Conservation (phyloP, 257 asterid species). For the Fraxinus americana region DNA sequence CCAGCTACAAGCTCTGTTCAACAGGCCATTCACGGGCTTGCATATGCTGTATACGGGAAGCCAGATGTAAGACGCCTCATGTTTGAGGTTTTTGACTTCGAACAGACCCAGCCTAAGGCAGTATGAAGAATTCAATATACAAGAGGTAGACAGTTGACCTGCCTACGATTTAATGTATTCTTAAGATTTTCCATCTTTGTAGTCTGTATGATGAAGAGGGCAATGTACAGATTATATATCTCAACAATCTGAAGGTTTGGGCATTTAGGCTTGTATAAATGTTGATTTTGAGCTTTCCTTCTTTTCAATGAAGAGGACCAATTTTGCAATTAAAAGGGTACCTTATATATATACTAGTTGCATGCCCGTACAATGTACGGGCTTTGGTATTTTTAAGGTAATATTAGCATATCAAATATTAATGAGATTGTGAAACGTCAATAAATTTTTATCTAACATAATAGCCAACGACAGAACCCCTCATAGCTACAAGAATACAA, state of each 20-base stretch:
- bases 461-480: too few species aligned
- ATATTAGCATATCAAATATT: too few species aligned
- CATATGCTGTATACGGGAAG: conserved; percentile 85
- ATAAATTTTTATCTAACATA: too few species aligned
- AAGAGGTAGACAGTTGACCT: background rate
- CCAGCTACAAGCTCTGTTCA: conserved; percentile 97
- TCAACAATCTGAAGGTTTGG: background rate
- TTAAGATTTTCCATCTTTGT: background rate
- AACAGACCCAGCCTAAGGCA: conserved; percentile 85
- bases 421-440: too few species aligned
- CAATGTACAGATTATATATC: background rate
- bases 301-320: too few species aligned
- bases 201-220: background rate
- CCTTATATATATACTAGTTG: too few species aligned
- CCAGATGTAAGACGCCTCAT: conserved; percentile 94
- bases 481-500: too few species aligned
- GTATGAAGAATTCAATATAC: conserved; percentile 25
- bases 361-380: too few species aligned
- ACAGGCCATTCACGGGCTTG: conserved; percentile 93
- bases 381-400: too few species aligned
- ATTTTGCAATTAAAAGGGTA: too few species aligned
- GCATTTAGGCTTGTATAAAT: background rate
- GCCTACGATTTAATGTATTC: background rate
- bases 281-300: too few species aligned
- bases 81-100: conserved; percentile 97